phyloP scores from a whole-genome alignment of 495 filamentous ascomycete genomes.

The Aspergillus steynii region DNA sequence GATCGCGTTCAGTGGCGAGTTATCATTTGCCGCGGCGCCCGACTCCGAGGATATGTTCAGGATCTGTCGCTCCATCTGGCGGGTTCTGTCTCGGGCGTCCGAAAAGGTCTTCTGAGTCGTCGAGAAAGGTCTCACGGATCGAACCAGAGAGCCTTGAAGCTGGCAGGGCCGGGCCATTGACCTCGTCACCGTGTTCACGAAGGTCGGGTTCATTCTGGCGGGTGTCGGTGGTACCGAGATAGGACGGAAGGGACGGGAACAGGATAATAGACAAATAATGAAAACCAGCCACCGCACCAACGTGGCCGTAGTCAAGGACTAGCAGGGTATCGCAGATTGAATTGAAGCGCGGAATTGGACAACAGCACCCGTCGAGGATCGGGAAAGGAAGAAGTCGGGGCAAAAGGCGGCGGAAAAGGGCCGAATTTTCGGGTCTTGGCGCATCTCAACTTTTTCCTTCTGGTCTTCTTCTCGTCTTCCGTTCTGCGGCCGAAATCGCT shows the following conservation, averaged over 20 bases:
- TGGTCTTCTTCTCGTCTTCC: conserved; percentile 22
- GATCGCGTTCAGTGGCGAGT: conserved; percentile 34
- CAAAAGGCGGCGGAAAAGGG: conserved; percentile 36
- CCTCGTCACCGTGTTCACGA: conserved; percentile 34
- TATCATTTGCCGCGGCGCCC: conserved; percentile 13
- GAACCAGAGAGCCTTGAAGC: conserved; percentile 17
- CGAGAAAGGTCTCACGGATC: conserved; percentile 30
- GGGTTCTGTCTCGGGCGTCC: conserved; percentile 19
- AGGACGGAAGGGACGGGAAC: neutral
- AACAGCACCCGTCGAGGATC: neutral
- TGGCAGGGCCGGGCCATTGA: conserved; percentile 36
- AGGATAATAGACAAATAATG: neutral
- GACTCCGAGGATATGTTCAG: conserved; percentile 24
- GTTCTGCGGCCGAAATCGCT: conserved; percentile 29
- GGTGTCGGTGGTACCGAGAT: neutral
- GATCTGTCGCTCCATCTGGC: conserved; percentile 35
- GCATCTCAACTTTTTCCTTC: conserved; percentile 46
- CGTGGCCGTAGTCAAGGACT: neutral
- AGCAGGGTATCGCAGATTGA: no score
- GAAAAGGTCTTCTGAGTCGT: conserved; percentile 23
- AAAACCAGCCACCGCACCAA: neutral
- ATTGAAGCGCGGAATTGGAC: no score
- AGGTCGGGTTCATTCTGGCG: conserved; percentile 39
- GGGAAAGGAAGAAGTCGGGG: conserved; percentile 25
- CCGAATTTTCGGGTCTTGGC: conserved; percentile 52